Evolutionary conservation across 2,329 filamentous ascomycete species (phyloP), one percentile per base, ranked within the genome.

Genomic region (Aphanocladium album): DNA sequence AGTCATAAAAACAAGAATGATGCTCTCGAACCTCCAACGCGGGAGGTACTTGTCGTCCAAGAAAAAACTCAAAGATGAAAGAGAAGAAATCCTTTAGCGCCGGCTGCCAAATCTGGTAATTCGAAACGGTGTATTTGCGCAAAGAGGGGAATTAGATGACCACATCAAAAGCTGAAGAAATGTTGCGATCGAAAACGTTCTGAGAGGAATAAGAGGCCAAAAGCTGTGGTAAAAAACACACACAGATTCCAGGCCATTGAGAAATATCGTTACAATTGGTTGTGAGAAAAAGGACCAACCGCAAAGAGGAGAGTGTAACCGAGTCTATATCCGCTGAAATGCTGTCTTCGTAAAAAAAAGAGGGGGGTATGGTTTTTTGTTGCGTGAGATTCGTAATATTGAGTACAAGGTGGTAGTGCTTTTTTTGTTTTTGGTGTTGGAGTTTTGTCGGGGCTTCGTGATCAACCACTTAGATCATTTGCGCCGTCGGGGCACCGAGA

Each of bases 401-500:
- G 49, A 35, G 47, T 51, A 50, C 37, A 53, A n/a, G 27, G 8
- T 21, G 30, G 19, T 39, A 37, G 3, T 37, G 16, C 2, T 17
- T 33, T 46, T 45, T n/a, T 59, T 21, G 14, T 21, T 46, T 39
- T 23, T 16, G 47, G 25, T 50, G 30, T 12, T 19, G 43, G 11
- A 30, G 23, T 9, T 5, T 2, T 8, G 30, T 5, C 16, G 27
- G 41, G 6, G 33, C 6, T 35, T 45, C 33, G 43, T 27, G 30
- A 47, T 41, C 35, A 14, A 25, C 21, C 17, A 23, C n/a, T 55
- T 49, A 78, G 47, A 76, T 72, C 74, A 77, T 77, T 67, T 76
- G 71, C 35, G 74, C 76, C 39, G 74, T 76, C 11, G 76, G 74
- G 25, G 75, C 75, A 45, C 70, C 72, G 39, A 75, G 57, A 16